These are phyloP conservation scores for Conringia planisiliqua DNA, from an alignment of 345 rosid species.

Conservation along the genomic window DNA sequence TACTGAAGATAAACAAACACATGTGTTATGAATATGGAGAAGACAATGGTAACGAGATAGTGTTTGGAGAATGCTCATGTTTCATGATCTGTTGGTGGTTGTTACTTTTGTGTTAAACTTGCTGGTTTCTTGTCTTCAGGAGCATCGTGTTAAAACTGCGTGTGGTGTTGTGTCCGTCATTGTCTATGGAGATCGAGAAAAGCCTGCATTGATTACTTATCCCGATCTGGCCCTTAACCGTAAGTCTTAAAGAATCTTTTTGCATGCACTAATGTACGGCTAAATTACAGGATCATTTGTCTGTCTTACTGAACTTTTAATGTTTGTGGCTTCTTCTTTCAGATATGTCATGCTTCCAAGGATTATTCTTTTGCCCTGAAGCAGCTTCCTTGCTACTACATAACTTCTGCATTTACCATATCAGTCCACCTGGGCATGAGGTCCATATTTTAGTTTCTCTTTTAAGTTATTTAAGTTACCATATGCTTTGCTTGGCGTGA, in stretches of 20 bases:
- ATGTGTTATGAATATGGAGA: slow-evolving; percentile 11
- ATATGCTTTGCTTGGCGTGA: slow-evolving; percentile 1
- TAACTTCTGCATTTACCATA: slow-evolving; percentile 94
- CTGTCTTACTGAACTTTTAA: background rate
- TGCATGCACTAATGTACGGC: background rate
- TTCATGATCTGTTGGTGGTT: background rate
- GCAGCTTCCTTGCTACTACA: slow-evolving; percentile 90
- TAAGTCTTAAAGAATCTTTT: slow-evolving; percentile 39
- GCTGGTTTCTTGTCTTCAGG: slow-evolving; percentile 46
- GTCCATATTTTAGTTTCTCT: slow-evolving; percentile 52
- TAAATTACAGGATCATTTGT: slow-evolving; percentile 4
- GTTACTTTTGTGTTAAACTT: background rate
- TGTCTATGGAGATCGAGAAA: slow-evolving; percentile 77
- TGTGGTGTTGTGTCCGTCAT: slow-evolving; percentile 79
- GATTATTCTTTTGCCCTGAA: slow-evolving; percentile 91
- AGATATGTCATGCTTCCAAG: slow-evolving; percentile 96
- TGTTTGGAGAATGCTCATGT: background rate
- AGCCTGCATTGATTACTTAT: slow-evolving; percentile 84
- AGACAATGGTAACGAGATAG: slow-evolving; percentile 20
- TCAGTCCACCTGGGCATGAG: slow-evolving; percentile 99
- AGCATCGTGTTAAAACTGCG: slow-evolving; percentile 67
- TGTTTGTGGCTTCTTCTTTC: slow-evolving; percentile 26
- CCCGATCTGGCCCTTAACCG: slow-evolving; percentile 85
- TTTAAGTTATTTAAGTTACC: background rate
- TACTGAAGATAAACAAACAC: slow-evolving; percentile 16